Evolutionary conservation across 768 basidiomycete species (phyloP).

Genomic region (Hebeloma cylindrosporum): DNA sequence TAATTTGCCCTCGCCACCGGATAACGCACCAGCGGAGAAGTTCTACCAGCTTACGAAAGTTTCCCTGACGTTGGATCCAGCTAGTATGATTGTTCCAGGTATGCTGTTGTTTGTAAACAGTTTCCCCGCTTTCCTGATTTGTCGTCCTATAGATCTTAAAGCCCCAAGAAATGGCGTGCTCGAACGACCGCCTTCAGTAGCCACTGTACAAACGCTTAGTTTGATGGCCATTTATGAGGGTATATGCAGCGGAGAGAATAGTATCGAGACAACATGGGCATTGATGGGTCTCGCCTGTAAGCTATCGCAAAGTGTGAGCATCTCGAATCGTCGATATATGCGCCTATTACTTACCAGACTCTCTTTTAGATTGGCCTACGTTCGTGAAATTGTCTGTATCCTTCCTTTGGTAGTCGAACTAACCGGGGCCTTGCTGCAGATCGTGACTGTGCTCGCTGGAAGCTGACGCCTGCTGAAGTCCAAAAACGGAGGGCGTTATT

Average conservation of each 20-base stretch:
- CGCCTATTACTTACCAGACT: conserved; percentile 6
- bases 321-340: conserved; percentile 4
- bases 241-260: conserved; percentile 63
- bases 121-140: not conserved
- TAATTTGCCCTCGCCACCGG: conserved; percentile 49
- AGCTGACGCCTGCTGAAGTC: conserved; percentile 56
- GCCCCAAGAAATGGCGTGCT: conserved; percentile 37
- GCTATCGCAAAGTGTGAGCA: conserved; percentile 65
- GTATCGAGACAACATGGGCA: conserved; percentile 68
- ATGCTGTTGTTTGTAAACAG: not conserved
- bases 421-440: conserved; percentile 39
- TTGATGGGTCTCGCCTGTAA: conserved; percentile 66
- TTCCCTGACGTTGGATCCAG: conserved; percentile 63
- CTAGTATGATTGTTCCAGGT: conserved; percentile 14
- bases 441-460: conserved; percentile 73
- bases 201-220: conserved; percentile 65
- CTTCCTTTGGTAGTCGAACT: not conserved
- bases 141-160: conserved; percentile 16
- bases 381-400: conserved; percentile 42
- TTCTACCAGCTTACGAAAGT: conserved; percentile 64
- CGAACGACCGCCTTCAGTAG: conserved; percentile 69
- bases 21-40: conserved; percentile 50
- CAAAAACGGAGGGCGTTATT: conserved; percentile 71
- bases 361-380: conserved; percentile 61
- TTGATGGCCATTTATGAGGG: conserved; percentile 75